Percentiles rank a stretch among this genome's conserved stretches.
phyloP scores from a whole-genome alignment of 1,284 basidiomycete species.

The Coriolopsis trogii region DNA sequence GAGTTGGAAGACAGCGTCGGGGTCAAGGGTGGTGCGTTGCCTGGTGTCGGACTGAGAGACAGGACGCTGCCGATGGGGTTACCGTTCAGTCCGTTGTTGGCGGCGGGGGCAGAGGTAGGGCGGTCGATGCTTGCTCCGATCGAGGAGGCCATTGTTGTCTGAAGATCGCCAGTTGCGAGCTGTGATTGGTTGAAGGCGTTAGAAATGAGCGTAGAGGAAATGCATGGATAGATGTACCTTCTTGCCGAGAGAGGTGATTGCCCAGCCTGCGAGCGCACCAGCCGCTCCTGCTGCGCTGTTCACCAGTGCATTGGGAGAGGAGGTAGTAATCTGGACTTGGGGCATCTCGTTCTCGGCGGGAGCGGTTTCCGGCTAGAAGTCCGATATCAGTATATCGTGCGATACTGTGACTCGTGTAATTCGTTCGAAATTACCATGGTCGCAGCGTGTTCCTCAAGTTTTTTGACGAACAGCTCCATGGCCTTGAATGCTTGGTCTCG shows the following conservation, averaged over 20 bases:
- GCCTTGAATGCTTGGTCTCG: slow-evolving; percentile 95
- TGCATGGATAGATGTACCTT: slow-evolving; percentile 49
- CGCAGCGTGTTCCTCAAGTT: slow-evolving; percentile 77
- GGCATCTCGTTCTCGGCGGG: slow-evolving; percentile 42
- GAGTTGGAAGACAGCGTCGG: slow-evolving; percentile 21
- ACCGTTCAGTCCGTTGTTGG: slow-evolving; percentile 29
- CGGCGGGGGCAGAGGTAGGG: slow-evolving; percentile 34
- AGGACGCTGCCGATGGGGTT: slow-evolving; percentile 40
- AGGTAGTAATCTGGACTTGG: slow-evolving; percentile 35
- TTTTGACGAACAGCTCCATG: slow-evolving; percentile 83
- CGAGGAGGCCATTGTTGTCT: slow-evolving; percentile 57
- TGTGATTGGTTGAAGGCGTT: slow-evolving; percentile 31
- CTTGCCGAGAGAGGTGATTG: slow-evolving; percentile 84
- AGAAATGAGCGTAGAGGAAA: background rate
- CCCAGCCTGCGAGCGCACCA: slow-evolving; percentile 91
- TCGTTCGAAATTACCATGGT: slow-evolving; percentile 67
- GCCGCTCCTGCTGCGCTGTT: slow-evolving; percentile 89
- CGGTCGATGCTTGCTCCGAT: slow-evolving; percentile 27
- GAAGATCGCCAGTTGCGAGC: slow-evolving; percentile 74
- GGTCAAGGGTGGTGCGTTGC: slow-evolving; percentile 22
- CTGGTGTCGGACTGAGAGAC: slow-evolving; percentile 6
- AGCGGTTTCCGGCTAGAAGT: slow-evolving; percentile 69
- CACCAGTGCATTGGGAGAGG: slow-evolving; percentile 55
- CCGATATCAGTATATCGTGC: background rate
- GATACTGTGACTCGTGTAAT: background rate